Percentiles rank a stretch among this genome's conserved stretches.
phyloP scores from a whole-genome alignment of 2,329 filamentous ascomycete species.

The Aspergillus uvarum region DNA sequence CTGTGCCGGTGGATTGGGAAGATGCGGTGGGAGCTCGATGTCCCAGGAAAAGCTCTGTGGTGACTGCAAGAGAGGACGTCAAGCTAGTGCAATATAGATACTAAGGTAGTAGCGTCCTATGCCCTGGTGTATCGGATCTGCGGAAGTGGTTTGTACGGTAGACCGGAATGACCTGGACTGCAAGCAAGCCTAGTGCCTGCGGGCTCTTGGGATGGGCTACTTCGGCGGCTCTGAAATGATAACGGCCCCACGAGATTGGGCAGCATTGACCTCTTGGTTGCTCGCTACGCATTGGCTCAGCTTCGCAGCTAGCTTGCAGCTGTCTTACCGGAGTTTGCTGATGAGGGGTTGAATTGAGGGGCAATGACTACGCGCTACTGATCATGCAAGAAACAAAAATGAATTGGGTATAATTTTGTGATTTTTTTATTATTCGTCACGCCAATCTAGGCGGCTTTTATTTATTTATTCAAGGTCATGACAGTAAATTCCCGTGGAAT shows the following conservation, averaged over 20 bases:
- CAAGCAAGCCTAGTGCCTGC: neutral
- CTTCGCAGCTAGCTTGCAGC: neutral
- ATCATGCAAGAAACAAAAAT: neutral
- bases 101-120: neutral
- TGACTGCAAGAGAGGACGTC: too few species aligned
- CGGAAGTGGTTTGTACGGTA: neutral
- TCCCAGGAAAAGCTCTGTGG: too few species aligned
- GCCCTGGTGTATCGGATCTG: neutral
- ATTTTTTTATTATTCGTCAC: slow-evolving; percentile 34
- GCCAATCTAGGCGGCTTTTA: slow-evolving; percentile 27
- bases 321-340: neutral
- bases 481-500: slow-evolving; percentile 34
- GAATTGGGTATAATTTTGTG: slow-evolving; percentile 24
- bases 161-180: neutral
- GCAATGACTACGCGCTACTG: neutral
- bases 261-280: neutral
- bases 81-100: too few species aligned
- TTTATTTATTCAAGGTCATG: slow-evolving; percentile 34
- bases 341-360: neutral
- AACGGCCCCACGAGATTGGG: neutral
- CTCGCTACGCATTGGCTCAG: neutral
- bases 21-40: too few species aligned
- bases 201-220: too few species aligned
- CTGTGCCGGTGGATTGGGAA: too few species aligned
- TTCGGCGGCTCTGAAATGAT: too few species aligned